Evolutionary conservation across 257 asterid species (phyloP).

Genomic region (Penstemon newberryi): DNA sequence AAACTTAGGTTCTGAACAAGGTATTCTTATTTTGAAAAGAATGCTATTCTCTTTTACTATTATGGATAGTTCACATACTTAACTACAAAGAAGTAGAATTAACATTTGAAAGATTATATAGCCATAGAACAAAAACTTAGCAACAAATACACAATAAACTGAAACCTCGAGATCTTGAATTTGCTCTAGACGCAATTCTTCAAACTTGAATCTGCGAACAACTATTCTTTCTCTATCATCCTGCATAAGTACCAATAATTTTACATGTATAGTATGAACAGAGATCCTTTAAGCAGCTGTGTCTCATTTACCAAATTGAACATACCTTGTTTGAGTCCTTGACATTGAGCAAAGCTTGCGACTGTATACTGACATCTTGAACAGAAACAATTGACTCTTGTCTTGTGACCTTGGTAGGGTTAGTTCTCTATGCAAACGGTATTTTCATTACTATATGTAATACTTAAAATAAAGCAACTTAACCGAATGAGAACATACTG

Average conservation of each 20-base stretch:
- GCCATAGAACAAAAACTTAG: constrained; percentile 11
- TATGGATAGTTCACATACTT: not conserved
- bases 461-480: constrained; percentile 18
- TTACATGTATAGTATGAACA: constrained; percentile 13
- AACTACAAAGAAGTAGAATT: not conserved
- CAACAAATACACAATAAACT: constrained; percentile 18
- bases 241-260: constrained; percentile 48
- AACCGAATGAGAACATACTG: constrained; percentile 52
- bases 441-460: constrained; percentile 18
- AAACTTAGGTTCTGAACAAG: constrained; percentile 16
- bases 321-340: constrained; percentile 91
- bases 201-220: constrained; percentile 89
- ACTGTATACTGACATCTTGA: constrained; percentile 79
- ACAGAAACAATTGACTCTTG: constrained; percentile 74
- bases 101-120: constrained; percentile 1
- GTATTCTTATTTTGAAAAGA: not conserved
- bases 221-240: constrained; percentile 89
- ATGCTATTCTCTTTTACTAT: constrained; percentile 2
- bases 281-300: not conserved
- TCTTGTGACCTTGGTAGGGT: constrained; percentile 70
- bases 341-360: constrained; percentile 75
- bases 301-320: not conserved
- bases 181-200: constrained; percentile 91
- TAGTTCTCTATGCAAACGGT: constrained; percentile 53
- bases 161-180: constrained; percentile 98